A percentile compares a stretch with the other conserved stretches of the same genome.
Evolutionary conservation across 805 yeast species (phyloP).

Genomic region (Cephaloascus albidus): DNA sequence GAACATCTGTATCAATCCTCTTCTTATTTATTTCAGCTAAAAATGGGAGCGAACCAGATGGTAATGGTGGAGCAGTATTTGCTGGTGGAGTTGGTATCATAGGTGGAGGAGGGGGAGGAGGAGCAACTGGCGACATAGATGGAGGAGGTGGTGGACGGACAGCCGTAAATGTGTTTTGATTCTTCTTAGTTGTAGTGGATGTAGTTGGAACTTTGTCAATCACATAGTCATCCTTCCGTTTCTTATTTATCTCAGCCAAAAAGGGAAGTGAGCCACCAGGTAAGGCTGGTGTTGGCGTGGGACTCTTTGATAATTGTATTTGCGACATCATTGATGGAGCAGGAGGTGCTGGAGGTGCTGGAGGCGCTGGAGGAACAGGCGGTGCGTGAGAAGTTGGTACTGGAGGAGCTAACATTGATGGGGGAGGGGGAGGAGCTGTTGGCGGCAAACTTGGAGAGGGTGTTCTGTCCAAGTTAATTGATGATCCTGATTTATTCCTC

Average conservation of each 20-base stretch:
- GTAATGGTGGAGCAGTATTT: slow-evolving; percentile 7
- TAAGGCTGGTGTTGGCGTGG: slow-evolving; percentile 7
- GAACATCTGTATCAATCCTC: slow-evolving; percentile 39
- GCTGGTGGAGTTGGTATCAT: slow-evolving; percentile 8
- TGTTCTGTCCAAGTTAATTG: slow-evolving; percentile 8
- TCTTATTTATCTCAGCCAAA: slow-evolving; percentile 38
- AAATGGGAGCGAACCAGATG: slow-evolving; percentile 43
- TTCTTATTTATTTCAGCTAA: slow-evolving; percentile 48
- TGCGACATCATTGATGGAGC: slow-evolving; percentile 8
- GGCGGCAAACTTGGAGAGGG: slow-evolving; percentile 10
- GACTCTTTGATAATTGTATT: slow-evolving; percentile 2
- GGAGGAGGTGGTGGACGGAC: slow-evolving; percentile 8
- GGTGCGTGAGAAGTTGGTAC: slow-evolving; percentile 5
- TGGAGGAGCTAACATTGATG: slow-evolving; percentile 9
- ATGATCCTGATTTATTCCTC: slow-evolving; percentile 12
- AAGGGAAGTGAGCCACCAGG: slow-evolving; percentile 36
- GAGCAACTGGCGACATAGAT: slow-evolving; percentile 5
- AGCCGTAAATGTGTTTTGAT: no score
- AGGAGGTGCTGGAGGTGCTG: slow-evolving; percentile 10
- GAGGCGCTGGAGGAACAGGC: slow-evolving; percentile 3
- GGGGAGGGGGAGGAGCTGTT: slow-evolving; percentile 7
- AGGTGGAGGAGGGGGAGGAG: slow-evolving; percentile 9
- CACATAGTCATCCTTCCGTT: slow-evolving; percentile 35
- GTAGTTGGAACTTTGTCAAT: slow-evolving; percentile 16
- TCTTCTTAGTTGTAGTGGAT: no score